Conservation (phyloP, 2,329 filamentous ascomycete genomes). For the Ophiocordyceps robertsii region DNA sequence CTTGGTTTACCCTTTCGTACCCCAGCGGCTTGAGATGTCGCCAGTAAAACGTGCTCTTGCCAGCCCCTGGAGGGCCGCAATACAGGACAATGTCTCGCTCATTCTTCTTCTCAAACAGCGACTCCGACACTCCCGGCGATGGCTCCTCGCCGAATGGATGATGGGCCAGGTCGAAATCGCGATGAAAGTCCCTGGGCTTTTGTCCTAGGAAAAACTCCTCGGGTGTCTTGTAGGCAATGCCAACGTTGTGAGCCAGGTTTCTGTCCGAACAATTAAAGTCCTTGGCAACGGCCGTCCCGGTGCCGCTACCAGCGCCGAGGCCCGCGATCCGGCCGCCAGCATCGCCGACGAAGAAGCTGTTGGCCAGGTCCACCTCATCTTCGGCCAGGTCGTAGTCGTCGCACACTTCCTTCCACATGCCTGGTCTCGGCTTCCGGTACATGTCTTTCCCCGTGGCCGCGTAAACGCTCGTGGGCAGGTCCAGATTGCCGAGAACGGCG, state of each 20-base stretch:
- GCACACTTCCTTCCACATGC: slow-evolving; percentile 67
- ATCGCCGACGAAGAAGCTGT: slow-evolving; percentile 82
- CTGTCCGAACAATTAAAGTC: slow-evolving; percentile 57
- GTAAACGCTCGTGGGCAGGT: slow-evolving; percentile 68
- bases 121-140: slow-evolving; percentile 19
- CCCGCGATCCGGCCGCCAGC: slow-evolving; percentile 49
- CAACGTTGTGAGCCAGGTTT: slow-evolving; percentile 76
- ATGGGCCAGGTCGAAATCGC: slow-evolving; percentile 56
- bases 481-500: slow-evolving; percentile 55
- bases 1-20: slow-evolving; percentile 83
- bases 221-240: slow-evolving; percentile 69
- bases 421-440: slow-evolving; percentile 74
- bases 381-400: slow-evolving; percentile 45
- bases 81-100: slow-evolving; percentile 67
- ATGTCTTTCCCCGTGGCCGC: slow-evolving; percentile 73
- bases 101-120: slow-evolving; percentile 42
- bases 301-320: slow-evolving; percentile 3
- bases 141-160: slow-evolving; percentile 30
- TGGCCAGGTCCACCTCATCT: slow-evolving; percentile 49
- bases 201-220: slow-evolving; percentile 82
- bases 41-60: slow-evolving; percentile 88
- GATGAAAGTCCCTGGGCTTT: slow-evolving; percentile 47
- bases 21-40: slow-evolving; percentile 61
- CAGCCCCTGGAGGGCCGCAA: slow-evolving; percentile 77
- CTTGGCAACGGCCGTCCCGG: slow-evolving; percentile 22